Base-by-base conservation (phyloP, 2,329 filamentous ascomycete species). In the Ceratocystis papillata region DNA sequence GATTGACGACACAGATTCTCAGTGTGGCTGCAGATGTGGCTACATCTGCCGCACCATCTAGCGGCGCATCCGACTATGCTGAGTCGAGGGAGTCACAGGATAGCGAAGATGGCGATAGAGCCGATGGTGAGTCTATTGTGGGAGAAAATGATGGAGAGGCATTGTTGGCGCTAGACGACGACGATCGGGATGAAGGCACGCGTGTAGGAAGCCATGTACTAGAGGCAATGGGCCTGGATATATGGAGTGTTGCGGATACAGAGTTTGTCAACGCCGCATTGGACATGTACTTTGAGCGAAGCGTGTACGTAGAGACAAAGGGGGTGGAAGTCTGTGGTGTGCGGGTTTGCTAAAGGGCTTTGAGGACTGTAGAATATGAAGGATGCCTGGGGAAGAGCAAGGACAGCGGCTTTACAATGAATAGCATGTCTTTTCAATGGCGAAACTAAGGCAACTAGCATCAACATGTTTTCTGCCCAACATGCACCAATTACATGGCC, bases 291-390 rank as follows among this genome's bases (percentile, higher is more conserved):
- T 91, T 90, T 75, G 83, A 79, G 37, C 78, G 86, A 17, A 74
- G 79, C 60, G 85, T 84, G 8, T 79, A 80, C 69, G 82, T 90
- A 22, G 83, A 89, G 73, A 83, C 84, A 45, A 85, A 85, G 72
- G 83, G 82, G n/a, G 79, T 91, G 1, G 85, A 89, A 72, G 82
- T 89, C n/a, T 90, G 87, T 71, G 88, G 88, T 3, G 77, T 91
- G 63, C 78, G 83, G 72, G 83, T 92, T 41, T 90, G 87, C 72
- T 88, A 67, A 50, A 22, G 48, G 5, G 7, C 8, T 2, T n/a
- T 20, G n/a, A 22, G 22, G 17, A 22, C 20, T 6, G 22, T 20
- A 22, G 20, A n/a, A 10, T 10, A 28, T 2, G 10, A 7, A 28
- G 48, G 20, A 15, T 2, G 20, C 4, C 17, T 6, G 45, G 20